These are phyloP conservation scores for Sungouiella blattae DNA, from an alignment of 805 yeast species.

Conservation along the genomic window DNA sequence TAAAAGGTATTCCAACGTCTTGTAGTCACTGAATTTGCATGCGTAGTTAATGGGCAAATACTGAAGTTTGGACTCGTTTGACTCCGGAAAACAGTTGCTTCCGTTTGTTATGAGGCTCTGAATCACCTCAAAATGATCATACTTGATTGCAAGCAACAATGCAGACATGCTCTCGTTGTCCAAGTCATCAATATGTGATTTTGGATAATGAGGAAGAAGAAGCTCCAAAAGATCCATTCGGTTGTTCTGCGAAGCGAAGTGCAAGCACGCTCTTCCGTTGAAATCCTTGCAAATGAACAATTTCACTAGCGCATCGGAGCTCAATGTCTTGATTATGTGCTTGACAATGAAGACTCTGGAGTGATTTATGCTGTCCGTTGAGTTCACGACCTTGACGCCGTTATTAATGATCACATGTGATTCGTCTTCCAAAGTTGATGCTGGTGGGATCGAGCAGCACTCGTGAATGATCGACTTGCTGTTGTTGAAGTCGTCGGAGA, in stretches of 20 bases:
- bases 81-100: constrained; percentile 38
- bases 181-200: constrained; percentile 42
- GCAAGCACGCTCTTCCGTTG: constrained; percentile 79
- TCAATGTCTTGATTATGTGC: constrained; percentile 25
- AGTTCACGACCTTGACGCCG: constrained; percentile 39
- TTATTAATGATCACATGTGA: constrained; percentile 39
- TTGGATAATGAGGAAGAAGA: constrained; percentile 38
- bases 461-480: constrained; percentile 77
- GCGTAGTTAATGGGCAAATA: constrained; percentile 82
- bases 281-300: constrained; percentile 47
- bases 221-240: constrained; percentile 41
- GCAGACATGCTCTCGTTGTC: constrained; percentile 84
- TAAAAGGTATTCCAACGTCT: constrained; percentile 63
- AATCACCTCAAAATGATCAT: constrained; percentile 49
- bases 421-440: constrained; percentile 27
- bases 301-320: constrained; percentile 13
- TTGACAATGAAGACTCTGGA: constrained; percentile 35
- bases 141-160: constrained; percentile 70
- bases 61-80: constrained; percentile 51
- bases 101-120: constrained; percentile 31
- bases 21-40: constrained; percentile 76
- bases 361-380: constrained; percentile 36
- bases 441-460: constrained; percentile 41
- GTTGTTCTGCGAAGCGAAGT: constrained; percentile 71
- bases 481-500: constrained; percentile 57